Conservation (phyloP, 305 asterid species). For the Plantago coronopus region DNA sequence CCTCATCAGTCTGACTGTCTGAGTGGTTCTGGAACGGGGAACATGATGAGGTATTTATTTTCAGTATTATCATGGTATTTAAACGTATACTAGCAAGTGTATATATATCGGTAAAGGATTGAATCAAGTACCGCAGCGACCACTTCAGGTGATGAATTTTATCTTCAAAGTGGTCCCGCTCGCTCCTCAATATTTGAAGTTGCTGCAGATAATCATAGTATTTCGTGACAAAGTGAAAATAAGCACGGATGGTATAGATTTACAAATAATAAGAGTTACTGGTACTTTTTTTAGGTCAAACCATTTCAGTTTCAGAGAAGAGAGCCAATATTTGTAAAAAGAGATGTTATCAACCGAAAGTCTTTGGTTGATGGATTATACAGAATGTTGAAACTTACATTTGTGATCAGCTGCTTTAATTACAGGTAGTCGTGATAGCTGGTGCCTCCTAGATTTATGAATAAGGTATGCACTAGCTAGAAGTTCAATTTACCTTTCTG, state of each 20-base stretch:
- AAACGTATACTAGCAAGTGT: constrained; percentile 2
- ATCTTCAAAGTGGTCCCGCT: constrained; percentile 83
- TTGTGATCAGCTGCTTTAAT: constrained; percentile 10
- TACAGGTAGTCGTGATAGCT: constrained; percentile 9
- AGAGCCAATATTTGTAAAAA: too few relatives aligned
- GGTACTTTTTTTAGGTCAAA: too few relatives aligned
- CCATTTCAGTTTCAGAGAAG: too few relatives aligned
- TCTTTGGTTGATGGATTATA: constrained; percentile 6
- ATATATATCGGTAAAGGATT: constrained; percentile 9
- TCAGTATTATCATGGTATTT: constrained; percentile 4
- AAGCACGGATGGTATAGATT: constrained; percentile 7
- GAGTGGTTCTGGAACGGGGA: constrained; percentile 13
- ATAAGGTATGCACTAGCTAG: constrained; percentile 7
- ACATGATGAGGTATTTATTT: constrained; percentile 12
- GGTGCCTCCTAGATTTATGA: constrained; percentile 7
- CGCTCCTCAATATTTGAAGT: constrained; percentile 68
- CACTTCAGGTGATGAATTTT: constrained; percentile 79
- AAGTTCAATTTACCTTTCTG: constrained; percentile 58
- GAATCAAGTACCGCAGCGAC: constrained; percentile 60
- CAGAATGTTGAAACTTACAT: constrained; percentile 7
- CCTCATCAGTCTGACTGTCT: not conserved
- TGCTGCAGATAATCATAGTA: constrained; percentile 41
- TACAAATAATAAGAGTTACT: not conserved
- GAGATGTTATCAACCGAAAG: too few relatives aligned
- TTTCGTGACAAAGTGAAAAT: constrained; percentile 13